Conservation (phyloP, 257 asterid species). For the Plantago major region DNA sequence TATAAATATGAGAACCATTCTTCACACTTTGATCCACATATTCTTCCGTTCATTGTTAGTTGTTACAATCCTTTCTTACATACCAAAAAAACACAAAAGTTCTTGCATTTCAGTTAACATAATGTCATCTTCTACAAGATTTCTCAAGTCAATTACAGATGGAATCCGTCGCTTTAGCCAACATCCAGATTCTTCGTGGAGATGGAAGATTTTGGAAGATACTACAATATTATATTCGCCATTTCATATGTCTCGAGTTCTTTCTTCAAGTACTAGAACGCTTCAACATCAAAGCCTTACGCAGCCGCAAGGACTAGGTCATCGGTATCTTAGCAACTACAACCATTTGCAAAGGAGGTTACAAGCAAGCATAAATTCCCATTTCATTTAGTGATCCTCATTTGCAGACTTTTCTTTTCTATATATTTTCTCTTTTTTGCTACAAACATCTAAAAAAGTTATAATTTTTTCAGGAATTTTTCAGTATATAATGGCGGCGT, state of each 20-base stretch:
- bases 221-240: slow-evolving; percentile 22
- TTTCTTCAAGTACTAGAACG: slow-evolving; percentile 6
- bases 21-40: not conserved
- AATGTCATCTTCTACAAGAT: slow-evolving; percentile 25
- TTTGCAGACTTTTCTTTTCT: no score
- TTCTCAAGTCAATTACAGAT: slow-evolving; percentile 9
- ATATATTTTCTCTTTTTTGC: no score
- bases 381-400: not conserved
- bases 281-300: slow-evolving; percentile 10
- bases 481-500: slow-evolving; percentile 19
- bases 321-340: slow-evolving; percentile 22
- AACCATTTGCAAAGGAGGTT: slow-evolving; percentile 26
- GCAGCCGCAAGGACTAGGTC: slow-evolving; percentile 14
- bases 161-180: no score
- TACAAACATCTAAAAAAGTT: not conserved
- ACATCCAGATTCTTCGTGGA: no score
- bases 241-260: slow-evolving; percentile 1
- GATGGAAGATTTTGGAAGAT: no score
- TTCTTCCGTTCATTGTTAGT: not conserved
- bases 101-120: not conserved
- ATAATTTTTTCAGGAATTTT: slow-evolving; percentile 23
- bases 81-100: not conserved
- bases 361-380: not conserved
- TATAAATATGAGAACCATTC: not conserved
- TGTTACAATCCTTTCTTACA: not conserved